Base-by-base conservation (phyloP, 257 asterid species). In the Capsicum pubescens region DNA sequence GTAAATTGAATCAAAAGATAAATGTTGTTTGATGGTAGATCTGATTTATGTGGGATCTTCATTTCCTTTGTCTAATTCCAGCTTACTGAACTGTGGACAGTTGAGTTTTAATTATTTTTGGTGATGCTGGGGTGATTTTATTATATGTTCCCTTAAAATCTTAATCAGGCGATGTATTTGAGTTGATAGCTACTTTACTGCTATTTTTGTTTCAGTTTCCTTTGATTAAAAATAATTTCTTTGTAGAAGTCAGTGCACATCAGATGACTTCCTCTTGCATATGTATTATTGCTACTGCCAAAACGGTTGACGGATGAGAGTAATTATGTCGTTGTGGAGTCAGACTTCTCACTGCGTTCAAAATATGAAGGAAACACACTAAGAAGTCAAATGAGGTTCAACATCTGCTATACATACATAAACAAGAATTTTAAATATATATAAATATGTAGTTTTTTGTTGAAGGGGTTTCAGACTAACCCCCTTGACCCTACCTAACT, bases 1-100 rank as follows among this genome's bases (percentile, higher is more conserved):
- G 50, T 50, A 56, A 12, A 46, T 72, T 19, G 15, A 76, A 26
- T 76, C 19, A 52, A 52, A 76, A 69, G 55, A 69, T 42, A 1
- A 36, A 39, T 69, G 10, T 8, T 15, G 54, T 69, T 15, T 69
- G 13, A 42, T 21, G 63, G 81, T 86, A 90, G 97, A 94, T 94
- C 96, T 89, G 96, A 91, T 2, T 84, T n/a, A 35, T 69, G 79
- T 70, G 10, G 11, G 26, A 19, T 42, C 70, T 79, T 79, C 50
- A 61, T 78, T 61, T 5, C 17, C n/a, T 79, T 39, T 14, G 44
- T 59, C 14, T 77, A 66, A 35, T 79, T 79, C 26, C 50, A 42
- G 17, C 35, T 32, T 39, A 17, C 19, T 79, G 42, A 17, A 9
- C 32, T 68, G n/a, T 68, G 8, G 44, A 14, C 64, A 32, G 66